Evolutionary conservation across 1,139 yeast species (phyloP).

Genomic region (Nadsonia commutata): DNA sequence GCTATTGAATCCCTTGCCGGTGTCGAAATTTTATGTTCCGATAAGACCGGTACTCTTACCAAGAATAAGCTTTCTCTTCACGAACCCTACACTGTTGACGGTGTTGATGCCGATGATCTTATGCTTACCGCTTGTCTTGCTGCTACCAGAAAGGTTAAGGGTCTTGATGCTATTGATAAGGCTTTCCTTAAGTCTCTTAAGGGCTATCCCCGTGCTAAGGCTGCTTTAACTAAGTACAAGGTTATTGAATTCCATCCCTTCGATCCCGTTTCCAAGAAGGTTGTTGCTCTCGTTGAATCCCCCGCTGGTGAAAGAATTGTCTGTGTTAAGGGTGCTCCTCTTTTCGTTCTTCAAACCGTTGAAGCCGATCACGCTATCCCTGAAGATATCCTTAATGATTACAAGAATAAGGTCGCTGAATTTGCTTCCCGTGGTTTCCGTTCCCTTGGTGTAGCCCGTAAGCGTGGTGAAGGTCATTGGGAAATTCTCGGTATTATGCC

Average conservation of each 20-base stretch:
- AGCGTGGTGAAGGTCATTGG: constrained; percentile 61
- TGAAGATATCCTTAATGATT: constrained; percentile 47
- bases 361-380: constrained; percentile 57
- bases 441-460: constrained; percentile 61
- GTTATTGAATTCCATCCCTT: constrained; percentile 56
- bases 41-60: constrained; percentile 98
- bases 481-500: constrained; percentile 63
- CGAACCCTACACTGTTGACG: constrained; percentile 98
- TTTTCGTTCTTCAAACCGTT: constrained; percentile 54
- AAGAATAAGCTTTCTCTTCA: constrained; percentile 91
- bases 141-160: constrained; percentile 97
- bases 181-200: constrained; percentile 84
- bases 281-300: constrained; percentile 53
- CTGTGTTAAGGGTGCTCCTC: constrained; percentile 64
- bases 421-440: constrained; percentile 64
- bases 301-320: constrained; percentile 53
- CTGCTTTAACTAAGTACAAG: constrained; percentile 50
- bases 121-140: constrained; percentile 98
- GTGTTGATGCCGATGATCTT: constrained; percentile 94
- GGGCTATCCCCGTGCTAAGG: constrained; percentile 41
- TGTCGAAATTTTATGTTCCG: constrained; percentile 97
- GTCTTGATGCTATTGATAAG: constrained; percentile 95
- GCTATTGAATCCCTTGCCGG: constrained; percentile 98
- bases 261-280: constrained; percentile 62
- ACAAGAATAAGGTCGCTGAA: constrained; percentile 58